A percentile compares a stretch with the other conserved stretches of the same genome.
These are phyloP conservation scores for Ganoderma leucocontextum DNA, from an alignment of 1,284 basidiomycete species.

Conservation along the genomic window DNA sequence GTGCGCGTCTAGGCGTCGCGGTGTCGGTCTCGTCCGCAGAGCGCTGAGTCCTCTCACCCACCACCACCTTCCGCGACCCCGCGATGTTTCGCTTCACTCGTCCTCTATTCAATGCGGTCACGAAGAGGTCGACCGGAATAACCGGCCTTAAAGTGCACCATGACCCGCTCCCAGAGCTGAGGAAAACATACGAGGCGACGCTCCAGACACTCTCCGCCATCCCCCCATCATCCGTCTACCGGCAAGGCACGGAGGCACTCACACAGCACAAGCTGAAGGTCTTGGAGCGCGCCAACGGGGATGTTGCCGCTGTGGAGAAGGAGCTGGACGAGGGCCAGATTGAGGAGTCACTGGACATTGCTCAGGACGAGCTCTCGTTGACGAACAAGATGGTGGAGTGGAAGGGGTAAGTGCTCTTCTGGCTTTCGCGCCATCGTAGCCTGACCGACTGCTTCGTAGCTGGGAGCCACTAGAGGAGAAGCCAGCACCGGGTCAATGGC, in stretches of 20 bases:
- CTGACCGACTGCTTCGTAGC: constrained; percentile 50
- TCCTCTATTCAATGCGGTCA: constrained; percentile 67
- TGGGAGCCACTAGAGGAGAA: constrained; percentile 90
- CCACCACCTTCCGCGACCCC: constrained; percentile 23
- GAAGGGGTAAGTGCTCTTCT: constrained; percentile 85
- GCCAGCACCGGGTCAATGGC: constrained; percentile 87
- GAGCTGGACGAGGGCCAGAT: constrained; percentile 82
- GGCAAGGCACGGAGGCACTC: constrained; percentile 89
- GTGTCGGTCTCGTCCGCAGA: constrained; percentile 5
- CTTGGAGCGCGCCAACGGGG: constrained; percentile 73
- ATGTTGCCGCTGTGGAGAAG: constrained; percentile 74
- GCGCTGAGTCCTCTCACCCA: constrained; percentile 15
- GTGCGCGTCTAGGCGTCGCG: constrained; percentile 18
- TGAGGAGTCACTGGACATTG: constrained; percentile 86
- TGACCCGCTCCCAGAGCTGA: constrained; percentile 82
- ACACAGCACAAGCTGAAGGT: constrained; percentile 85
- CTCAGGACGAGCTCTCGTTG: constrained; percentile 83
- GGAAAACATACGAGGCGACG: constrained; percentile 82
- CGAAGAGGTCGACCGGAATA: constrained; percentile 85
- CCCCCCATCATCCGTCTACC: constrained; percentile 87
- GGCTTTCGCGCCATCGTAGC: constrained; percentile 10
- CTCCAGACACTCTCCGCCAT: constrained; percentile 76
- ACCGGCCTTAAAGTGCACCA: constrained; percentile 78
- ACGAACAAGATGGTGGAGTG: constrained; percentile 90
- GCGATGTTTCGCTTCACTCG: constrained; percentile 83